Evolutionary conservation across 2,329 filamentous ascomycete genomes (phyloP), one percentile per base, ranked within the genome.

Genomic region (Colletotrichum sp.): DNA sequence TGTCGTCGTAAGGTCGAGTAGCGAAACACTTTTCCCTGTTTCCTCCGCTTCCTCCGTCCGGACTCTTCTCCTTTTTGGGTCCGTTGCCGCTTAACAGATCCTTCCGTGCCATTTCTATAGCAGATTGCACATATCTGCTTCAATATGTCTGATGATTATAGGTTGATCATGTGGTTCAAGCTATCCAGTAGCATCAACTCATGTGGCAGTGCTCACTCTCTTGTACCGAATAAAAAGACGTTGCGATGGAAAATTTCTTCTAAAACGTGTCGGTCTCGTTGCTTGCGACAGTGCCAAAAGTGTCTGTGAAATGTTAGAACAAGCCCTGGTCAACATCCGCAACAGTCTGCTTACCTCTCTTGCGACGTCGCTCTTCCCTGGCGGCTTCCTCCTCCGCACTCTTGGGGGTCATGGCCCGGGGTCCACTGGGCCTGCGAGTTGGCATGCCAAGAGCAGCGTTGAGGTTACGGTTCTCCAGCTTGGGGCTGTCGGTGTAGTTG

Each of bases 381-480:
- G 85, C 85, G 25, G 84, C 85, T 73, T 88, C 88, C 57, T 89
- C 87, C 63, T 88, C 85, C 1, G 85, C 85, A 73, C 86, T 89
- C 82, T 87, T 91, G 1, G 91, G 90, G 7, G 90, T 92, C 91
- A 92, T 92, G 22, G 90, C 90, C 77, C 91, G 84, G 16, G 91
- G 91, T 27, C 91, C 91, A 69, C 89, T 92, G 28, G 91, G 91
- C 73, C 90, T 83, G 65, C 91, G 86, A 11, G 86, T 82, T n/a
- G 89, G 89, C 6, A 88, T 85, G 8, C 88, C 88, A 8, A 90
- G 85, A 8, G 88, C 90, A 19, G 86, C 87, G 79, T 86, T 91
- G 55, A 92, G 82, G 78, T 91, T 92, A 68, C 88, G 86, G 81
- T 92, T 92, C 83, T 91, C 90, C 22, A 86, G 83, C 80, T 87